Evolutionary conservation across 164 flowering plant species (phyloP).

Genomic region (Paratinospora sagittata): DNA sequence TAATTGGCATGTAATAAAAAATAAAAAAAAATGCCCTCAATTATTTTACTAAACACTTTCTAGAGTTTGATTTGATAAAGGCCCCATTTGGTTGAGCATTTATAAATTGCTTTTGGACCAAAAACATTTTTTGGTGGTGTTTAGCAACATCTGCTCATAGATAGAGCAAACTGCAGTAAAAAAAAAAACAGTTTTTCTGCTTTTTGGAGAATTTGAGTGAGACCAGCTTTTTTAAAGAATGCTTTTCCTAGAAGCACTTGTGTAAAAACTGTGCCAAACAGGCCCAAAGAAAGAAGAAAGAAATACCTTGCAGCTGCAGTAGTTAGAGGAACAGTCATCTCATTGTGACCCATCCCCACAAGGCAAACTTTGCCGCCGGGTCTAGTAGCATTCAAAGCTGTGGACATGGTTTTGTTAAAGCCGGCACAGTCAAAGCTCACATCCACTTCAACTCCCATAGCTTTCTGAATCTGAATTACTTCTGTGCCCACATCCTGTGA

Average conservation of each 20-base stretch:
- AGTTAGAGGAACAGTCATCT: constrained; percentile 77
- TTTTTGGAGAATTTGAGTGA: too few species aligned
- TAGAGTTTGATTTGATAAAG: neutral
- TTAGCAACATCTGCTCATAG: neutral
- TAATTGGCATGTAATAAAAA: too few species aligned
- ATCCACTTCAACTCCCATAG: constrained; percentile 58
- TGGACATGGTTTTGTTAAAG: constrained; percentile 75
- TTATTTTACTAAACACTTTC: neutral
- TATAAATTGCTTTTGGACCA: too few species aligned
- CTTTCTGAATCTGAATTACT: constrained; percentile 46
- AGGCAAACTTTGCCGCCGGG: constrained; percentile 92
- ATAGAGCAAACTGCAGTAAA: too few species aligned
- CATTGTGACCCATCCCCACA: constrained; percentile 79
- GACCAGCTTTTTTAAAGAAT: too few species aligned
- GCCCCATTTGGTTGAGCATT: neutral
- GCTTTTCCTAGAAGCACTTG: too few species aligned
- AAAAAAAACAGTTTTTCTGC: too few species aligned
- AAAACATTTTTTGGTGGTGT: too few species aligned
- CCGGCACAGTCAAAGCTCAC: constrained; percentile 87
- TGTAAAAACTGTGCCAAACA: neutral
- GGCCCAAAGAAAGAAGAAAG: neutral
- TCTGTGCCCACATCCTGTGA: constrained; percentile 58
- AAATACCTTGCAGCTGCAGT: constrained; percentile 80
- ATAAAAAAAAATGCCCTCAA: too few species aligned
- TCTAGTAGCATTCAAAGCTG: constrained; percentile 68